Conservation (phyloP, 768 basidiomycete species). For the Melanogaster broomeanus region DNA sequence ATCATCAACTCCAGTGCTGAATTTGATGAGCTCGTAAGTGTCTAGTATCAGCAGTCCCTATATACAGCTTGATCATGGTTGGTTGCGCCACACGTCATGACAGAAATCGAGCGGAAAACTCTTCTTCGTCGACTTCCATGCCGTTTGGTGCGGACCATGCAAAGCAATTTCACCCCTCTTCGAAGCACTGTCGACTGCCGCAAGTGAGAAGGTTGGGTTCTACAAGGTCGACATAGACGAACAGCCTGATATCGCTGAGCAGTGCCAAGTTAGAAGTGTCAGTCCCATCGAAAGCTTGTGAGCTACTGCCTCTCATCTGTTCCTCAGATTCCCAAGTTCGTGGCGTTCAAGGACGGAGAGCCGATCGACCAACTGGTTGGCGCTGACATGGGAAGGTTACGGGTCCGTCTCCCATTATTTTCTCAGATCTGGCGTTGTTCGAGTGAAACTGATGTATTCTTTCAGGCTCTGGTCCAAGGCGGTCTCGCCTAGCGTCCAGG, state of each 20-base stretch:
- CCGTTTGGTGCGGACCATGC: slow-evolving; percentile 23
- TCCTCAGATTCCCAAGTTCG: slow-evolving; percentile 23
- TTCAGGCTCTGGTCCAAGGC: neutral
- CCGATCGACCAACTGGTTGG: neutral
- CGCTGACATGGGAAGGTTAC: neutral
- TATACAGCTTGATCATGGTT: no score
- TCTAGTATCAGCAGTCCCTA: neutral
- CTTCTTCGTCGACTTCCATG: slow-evolving; percentile 22
- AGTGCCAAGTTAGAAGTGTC: slow-evolving; percentile 56
- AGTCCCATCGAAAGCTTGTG: slow-evolving; percentile 17
- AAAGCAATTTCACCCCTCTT: slow-evolving; percentile 15
- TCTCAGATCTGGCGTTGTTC: neutral
- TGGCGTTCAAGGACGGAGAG: neutral
- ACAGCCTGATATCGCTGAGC: slow-evolving; percentile 48
- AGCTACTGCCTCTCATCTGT: neutral
- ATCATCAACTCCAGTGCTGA: neutral
- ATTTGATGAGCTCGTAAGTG: slow-evolving; percentile 10
- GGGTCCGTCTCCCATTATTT: slow-evolving; percentile 1
- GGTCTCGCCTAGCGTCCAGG: neutral
- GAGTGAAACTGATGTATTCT: neutral
- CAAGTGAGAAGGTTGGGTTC: slow-evolving; percentile 44
- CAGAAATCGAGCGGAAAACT: slow-evolving; percentile 6
- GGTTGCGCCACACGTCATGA: neutral
- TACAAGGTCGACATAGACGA: slow-evolving; percentile 76
- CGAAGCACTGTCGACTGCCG: neutral